Base-by-base conservation (phyloP, 495 filamentous ascomycete genomes). In the Trichoderma parareesei region DNA sequence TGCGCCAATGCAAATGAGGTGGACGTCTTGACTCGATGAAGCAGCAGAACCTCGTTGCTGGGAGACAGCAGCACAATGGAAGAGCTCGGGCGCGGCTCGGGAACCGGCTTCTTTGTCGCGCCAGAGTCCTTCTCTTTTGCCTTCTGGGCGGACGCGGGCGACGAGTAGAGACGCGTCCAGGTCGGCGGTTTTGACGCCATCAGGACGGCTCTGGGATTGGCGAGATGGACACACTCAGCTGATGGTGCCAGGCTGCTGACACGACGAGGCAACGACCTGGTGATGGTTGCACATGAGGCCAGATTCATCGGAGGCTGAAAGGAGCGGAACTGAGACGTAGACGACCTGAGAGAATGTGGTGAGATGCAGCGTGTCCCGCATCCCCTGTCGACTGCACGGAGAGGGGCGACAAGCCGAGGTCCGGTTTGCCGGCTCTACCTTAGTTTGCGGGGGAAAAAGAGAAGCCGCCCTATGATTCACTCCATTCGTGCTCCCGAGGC, bases 1-100 rank as follows among this genome's bases (percentile, higher is more conserved):
- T 98, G 92, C 0, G 93, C 93, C 0, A 90, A 93, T 14, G 94
- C 84, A 67, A 97, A 98, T 33, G 92, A 88, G 6, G 82, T 84
- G 3, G 92, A 93, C 1, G 86, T 89, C 60, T 87, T 79, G 13
- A 97, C 91, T 62, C 94, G 87, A 69, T 92, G 91, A 3, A 98
- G 85, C 27, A 98, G 84, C 27, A 98, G 84, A 48, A 98, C 84
- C 71, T 95, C 85, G 72, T 97, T 97, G 63, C 79, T 80, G 0
- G 91, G 88, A 0, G 94, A 97, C 48, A 98, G 76, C 38, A 98
- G 82, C 59, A 98, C 79, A 55, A 98, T 85, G 70, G 91, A 96
- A 42, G 70, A 66, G 18, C 68, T 70, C 0, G 68, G 67, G 11
- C 70, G 62, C 37, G 66, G 27, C 62, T 53, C 62, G 5, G 48